phyloP scores from a whole-genome alignment of 2,329 filamentous ascomycete genomes.

The Aspergillus ustus region DNA sequence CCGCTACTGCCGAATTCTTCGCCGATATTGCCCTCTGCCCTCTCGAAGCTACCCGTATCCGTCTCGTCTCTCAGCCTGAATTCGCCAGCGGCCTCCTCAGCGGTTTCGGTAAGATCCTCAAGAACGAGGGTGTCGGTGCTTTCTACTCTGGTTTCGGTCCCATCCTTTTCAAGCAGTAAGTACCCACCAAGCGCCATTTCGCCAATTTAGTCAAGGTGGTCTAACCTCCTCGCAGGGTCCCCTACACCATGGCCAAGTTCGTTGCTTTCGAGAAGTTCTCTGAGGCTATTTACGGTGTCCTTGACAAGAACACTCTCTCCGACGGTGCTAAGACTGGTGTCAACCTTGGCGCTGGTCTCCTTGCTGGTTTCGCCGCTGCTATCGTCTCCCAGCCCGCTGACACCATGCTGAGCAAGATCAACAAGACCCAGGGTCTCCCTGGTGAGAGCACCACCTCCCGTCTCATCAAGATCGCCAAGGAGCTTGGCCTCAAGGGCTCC shows the following conservation, averaged over 20 bases:
- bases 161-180: constrained; percentile 81
- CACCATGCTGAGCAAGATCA: constrained; percentile 94
- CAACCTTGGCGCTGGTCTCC: constrained; percentile 84
- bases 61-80: constrained; percentile 84
- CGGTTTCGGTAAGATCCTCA: constrained; percentile 82
- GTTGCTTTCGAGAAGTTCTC: constrained; percentile 89
- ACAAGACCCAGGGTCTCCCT: constrained; percentile 87
- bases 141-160: constrained; percentile 93
- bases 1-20: constrained; percentile 67
- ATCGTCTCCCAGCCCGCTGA: constrained; percentile 88
- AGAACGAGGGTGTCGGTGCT: constrained; percentile 79
- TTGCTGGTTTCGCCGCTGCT: constrained; percentile 85
- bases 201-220: neutral
- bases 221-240: constrained; percentile 62
- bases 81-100: constrained; percentile 79
- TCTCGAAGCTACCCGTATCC: constrained; percentile 90
- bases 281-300: constrained; percentile 69
- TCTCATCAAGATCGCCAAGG: constrained; percentile 85
- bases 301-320: constrained; percentile 74
- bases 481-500: constrained; percentile 78
- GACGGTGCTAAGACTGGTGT: constrained; percentile 73
- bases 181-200: constrained; percentile 22
- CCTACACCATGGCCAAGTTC: constrained; percentile 95
- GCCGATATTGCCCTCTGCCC: constrained; percentile 76
- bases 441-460: constrained; percentile 82